Percentiles rank a stretch among this genome's conserved stretches.
Evolutionary conservation across 768 basidiomycete genomes (phyloP).

Genomic region (Cystobasidium tubakii): DNA sequence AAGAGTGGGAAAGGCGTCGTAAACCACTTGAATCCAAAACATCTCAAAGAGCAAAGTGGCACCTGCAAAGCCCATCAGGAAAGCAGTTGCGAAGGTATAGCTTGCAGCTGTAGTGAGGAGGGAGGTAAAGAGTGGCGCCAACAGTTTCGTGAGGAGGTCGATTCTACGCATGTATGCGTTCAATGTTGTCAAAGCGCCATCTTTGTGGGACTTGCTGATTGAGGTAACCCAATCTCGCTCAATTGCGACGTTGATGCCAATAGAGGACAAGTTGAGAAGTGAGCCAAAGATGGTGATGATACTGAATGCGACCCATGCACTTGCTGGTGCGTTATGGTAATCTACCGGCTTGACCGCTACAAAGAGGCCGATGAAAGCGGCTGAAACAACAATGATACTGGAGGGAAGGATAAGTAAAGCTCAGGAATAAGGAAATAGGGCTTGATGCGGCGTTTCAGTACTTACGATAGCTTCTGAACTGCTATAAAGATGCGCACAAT

Average conservation of each 20-base stretch:
- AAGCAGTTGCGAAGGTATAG: slow-evolving; percentile 45
- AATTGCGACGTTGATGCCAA: slow-evolving; percentile 53
- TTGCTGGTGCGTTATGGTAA: neutral
- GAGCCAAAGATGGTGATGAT: slow-evolving; percentile 50
- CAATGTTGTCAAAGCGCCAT: slow-evolving; percentile 49
- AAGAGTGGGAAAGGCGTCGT: slow-evolving; percentile 2
- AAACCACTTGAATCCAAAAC: slow-evolving; percentile 44
- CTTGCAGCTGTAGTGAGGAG: slow-evolving; percentile 51
- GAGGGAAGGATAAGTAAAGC: neutral
- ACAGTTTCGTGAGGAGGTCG: slow-evolving; percentile 56
- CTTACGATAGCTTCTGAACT: slow-evolving; percentile 51
- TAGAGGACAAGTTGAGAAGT: slow-evolving; percentile 52
- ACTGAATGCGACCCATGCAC: slow-evolving; percentile 49
- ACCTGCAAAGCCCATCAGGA: slow-evolving; percentile 49
- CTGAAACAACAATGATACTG: slow-evolving; percentile 49
- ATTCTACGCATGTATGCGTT: slow-evolving; percentile 51
- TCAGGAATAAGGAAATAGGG: neutral
- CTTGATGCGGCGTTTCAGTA: neutral
- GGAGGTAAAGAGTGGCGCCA: slow-evolving; percentile 57
- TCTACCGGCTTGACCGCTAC: slow-evolving; percentile 2
- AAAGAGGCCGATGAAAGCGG: slow-evolving; percentile 49
- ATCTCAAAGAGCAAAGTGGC: slow-evolving; percentile 53
- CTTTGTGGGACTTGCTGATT: slow-evolving; percentile 45
- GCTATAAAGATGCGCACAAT: slow-evolving; percentile 52
- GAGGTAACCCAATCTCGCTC: slow-evolving; percentile 57